Conservation (phyloP, 208 protist species). For the Strigomonas galati region DNA sequence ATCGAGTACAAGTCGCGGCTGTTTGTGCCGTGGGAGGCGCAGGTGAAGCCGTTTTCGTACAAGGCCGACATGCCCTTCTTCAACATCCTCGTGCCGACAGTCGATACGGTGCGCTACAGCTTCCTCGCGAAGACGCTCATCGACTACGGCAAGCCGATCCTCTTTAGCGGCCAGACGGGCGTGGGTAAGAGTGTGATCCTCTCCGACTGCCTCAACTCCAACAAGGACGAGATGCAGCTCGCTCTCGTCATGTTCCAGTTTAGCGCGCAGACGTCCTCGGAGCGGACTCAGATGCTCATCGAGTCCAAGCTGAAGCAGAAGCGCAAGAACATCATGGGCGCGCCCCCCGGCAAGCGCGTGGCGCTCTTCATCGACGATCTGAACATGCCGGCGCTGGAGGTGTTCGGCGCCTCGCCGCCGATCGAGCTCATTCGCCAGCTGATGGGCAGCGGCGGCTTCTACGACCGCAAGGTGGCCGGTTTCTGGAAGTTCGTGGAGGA, state of each 20-base stretch:
- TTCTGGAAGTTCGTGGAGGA: slow-evolving; percentile 96
- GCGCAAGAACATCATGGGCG: slow-evolving; percentile 95
- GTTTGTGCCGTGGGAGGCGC: slow-evolving; percentile 81
- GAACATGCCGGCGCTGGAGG: slow-evolving; percentile 97
- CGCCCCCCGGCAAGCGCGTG: slow-evolving; percentile 90
- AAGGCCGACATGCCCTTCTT: slow-evolving; percentile 91
- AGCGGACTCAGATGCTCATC: slow-evolving; percentile 95
- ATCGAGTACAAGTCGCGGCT: slow-evolving; percentile 82
- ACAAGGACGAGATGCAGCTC: slow-evolving; percentile 78
- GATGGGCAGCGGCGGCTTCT: slow-evolving; percentile 95
- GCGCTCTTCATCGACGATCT: slow-evolving; percentile 98
- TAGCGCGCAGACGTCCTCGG: slow-evolving; percentile 94
- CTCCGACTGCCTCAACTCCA: slow-evolving; percentile 68
- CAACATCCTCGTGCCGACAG: slow-evolving; percentile 96
- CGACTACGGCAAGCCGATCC: slow-evolving; percentile 78
- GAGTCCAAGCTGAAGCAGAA: slow-evolving; percentile 96
- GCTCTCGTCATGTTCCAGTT: slow-evolving; percentile 92
- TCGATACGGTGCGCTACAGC: slow-evolving; percentile 95
- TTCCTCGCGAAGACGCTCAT: slow-evolving; percentile 91
- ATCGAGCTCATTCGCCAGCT: slow-evolving; percentile 98
- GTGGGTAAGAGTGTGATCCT: slow-evolving; percentile 96
- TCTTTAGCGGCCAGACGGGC: slow-evolving; percentile 95
- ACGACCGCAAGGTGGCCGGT: slow-evolving; percentile 93
- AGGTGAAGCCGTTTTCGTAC: slow-evolving; percentile 85
- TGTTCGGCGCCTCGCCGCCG: slow-evolving; percentile 96